A percentile compares a stretch with the other conserved stretches of the same genome.
Conservation (phyloP, 1,139 yeast species). For the Lodderomyces jiufengensis region DNA sequence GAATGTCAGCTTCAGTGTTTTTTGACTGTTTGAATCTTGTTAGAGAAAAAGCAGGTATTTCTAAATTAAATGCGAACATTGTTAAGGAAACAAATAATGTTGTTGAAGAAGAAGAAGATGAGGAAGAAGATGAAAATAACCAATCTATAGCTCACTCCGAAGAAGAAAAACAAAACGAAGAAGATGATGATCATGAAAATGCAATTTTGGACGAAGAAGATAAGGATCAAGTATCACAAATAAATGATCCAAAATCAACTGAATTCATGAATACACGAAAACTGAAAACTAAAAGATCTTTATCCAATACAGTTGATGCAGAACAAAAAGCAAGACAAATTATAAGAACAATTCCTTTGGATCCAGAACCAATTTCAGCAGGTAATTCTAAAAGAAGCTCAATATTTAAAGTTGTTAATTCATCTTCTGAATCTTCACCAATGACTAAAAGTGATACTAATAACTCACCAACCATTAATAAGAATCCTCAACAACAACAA, state of each 20-base stretch:
- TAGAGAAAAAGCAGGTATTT: conserved; percentile 84
- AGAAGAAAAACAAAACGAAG: conserved; percentile 19
- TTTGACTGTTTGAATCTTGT: conserved; percentile 84
- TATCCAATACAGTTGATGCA: conserved; percentile 55
- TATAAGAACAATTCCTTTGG: conserved; percentile 73
- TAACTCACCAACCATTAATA: conserved; percentile 9
- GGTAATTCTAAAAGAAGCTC: conserved; percentile 32
- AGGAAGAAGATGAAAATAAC: conserved; percentile 23
- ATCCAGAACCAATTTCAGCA: conserved; percentile 68
- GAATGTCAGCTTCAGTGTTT: conserved; percentile 90
- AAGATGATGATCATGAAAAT: conserved; percentile 21
- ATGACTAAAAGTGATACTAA: conserved; percentile 13
- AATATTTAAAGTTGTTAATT: conserved; percentile 39
- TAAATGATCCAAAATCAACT: conserved; percentile 8
- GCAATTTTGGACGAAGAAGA: conserved; percentile 6
- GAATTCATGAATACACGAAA: too few relatives aligned
- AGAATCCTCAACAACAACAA: conserved; percentile 2
- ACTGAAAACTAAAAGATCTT: conserved; percentile 27
- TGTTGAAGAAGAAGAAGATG: conserved; percentile 21
- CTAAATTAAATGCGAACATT: conserved; percentile 46
- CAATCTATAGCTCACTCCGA: conserved; percentile 13
- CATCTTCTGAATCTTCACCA: conserved; percentile 30
- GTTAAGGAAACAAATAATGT: conserved; percentile 21
- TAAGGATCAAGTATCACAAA: conserved; percentile 32
- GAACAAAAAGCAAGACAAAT: conserved; percentile 70